Evolutionary conservation across 495 filamentous ascomycete species (phyloP).

Genomic region (Penicillium diatomitis): DNA sequence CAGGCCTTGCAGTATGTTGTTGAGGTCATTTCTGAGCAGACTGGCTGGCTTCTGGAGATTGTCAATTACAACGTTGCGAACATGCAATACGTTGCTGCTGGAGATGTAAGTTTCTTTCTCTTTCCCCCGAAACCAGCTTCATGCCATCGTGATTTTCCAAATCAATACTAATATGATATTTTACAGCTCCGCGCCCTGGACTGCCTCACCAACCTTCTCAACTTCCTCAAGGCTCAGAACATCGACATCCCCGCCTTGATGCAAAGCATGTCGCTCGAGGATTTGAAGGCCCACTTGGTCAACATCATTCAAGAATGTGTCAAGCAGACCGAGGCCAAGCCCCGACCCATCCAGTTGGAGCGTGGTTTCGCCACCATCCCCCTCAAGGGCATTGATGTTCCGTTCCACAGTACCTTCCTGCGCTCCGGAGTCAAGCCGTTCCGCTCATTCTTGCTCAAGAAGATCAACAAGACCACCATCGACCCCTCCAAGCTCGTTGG

Average conservation of each 20-base stretch:
- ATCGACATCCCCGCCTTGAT: conserved; percentile 92
- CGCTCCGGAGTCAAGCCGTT: conserved; percentile 97
- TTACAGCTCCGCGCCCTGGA: conserved; percentile 75
- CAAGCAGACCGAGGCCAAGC: conserved; percentile 77
- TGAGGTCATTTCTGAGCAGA: conserved; percentile 82
- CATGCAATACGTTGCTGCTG: conserved; percentile 96
- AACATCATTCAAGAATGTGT: conserved; percentile 80
- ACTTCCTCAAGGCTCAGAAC: conserved; percentile 91
- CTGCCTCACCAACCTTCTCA: conserved; percentile 82
- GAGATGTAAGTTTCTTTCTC: conserved; percentile 48
- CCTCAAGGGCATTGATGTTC: conserved; percentile 92
- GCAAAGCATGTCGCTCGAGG: conserved; percentile 70
- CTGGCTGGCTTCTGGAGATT: conserved; percentile 92
- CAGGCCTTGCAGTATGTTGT: conserved; percentile 92
- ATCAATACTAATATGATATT: conserved; percentile 18
- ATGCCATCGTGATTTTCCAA: background rate
- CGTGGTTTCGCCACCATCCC: conserved; percentile 96
- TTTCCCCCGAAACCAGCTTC: background rate
- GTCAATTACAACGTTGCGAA: conserved; percentile 99
- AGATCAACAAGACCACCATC: conserved; percentile 97
- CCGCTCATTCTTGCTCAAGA: conserved; percentile 94
- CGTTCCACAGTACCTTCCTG: conserved; percentile 97
- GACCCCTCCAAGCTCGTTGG: conserved; percentile 92
- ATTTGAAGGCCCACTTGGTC: conserved; percentile 74
- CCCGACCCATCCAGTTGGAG: conserved; percentile 75